Conservation (phyloP, 1,139 yeast species). For the Yamadazyma oceani region DNA sequence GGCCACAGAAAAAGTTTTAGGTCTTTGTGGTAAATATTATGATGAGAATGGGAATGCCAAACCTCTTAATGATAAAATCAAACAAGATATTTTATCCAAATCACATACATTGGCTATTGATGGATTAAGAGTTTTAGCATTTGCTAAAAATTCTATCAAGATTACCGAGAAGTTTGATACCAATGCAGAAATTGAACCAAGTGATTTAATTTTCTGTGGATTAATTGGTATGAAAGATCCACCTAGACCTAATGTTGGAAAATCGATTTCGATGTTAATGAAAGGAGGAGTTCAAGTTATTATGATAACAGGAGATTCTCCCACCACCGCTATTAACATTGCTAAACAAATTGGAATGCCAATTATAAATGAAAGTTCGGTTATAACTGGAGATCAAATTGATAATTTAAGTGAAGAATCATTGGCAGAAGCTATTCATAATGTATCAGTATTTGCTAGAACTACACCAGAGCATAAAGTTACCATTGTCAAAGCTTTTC, state of each 20-base stretch:
- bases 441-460: constrained; percentile 91
- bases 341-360: constrained; percentile 95
- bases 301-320: constrained; percentile 97
- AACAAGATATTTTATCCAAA: constrained; percentile 46
- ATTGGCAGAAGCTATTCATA: constrained; percentile 69
- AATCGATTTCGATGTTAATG: constrained; percentile 69
- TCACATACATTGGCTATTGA: constrained; percentile 71
- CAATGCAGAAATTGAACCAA: constrained; percentile 38
- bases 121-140: constrained; percentile 84
- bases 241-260: constrained; percentile 80
- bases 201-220: constrained; percentile 74
- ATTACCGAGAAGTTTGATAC: constrained; percentile 18
- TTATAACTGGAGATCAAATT: constrained; percentile 80
- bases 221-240: constrained; percentile 95
- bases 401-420: constrained; percentile 70
- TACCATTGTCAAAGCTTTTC: constrained; percentile 86
- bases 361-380: constrained; percentile 60
- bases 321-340: constrained; percentile 86
- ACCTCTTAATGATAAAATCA: constrained; percentile 52
- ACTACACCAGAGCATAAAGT: constrained; percentile 97
- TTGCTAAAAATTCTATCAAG: constrained; percentile 56
- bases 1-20: constrained; percentile 77
- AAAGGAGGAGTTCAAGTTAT: constrained; percentile 94
- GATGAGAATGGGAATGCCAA: constrained; percentile 56
- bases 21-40: constrained; percentile 58